Evolutionary conservation across 2,329 filamentous ascomycete genomes (phyloP).

Genomic region (Catunica adiposa): DNA sequence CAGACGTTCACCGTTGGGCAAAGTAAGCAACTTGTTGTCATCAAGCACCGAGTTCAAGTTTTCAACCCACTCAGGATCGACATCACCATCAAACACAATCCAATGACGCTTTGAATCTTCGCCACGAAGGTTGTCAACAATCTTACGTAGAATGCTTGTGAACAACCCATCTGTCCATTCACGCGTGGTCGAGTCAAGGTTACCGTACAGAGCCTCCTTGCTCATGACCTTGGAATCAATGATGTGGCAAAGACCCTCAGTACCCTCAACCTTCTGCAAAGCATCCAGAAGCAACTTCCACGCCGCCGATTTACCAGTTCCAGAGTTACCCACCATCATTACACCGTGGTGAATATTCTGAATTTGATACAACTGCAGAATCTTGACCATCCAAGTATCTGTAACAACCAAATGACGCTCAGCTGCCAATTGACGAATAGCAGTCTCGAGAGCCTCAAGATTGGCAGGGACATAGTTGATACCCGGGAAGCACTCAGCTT

Average conservation of each 20-base stretch:
- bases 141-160: conserved; percentile 93
- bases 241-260: conserved; percentile 90
- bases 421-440: conserved; percentile 66
- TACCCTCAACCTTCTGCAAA: conserved; percentile 72
- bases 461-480: conserved; percentile 86
- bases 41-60: conserved; percentile 99
- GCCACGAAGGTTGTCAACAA: conserved; percentile 94
- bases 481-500: conserved; percentile 75
- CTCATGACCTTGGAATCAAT: conserved; percentile 99
- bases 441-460: conserved; percentile 58
- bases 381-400: conserved; percentile 94
- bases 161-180: conserved; percentile 99
- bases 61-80: conserved; percentile 98
- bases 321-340: conserved; percentile 98
- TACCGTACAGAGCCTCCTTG: conserved; percentile 93
- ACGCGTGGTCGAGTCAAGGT: conserved; percentile 84
- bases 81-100: conserved; percentile 98
- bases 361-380: conserved; percentile 93
- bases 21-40: conserved; percentile 92
- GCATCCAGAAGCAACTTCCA: conserved; percentile 90
- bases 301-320: conserved; percentile 89
- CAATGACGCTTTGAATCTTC: conserved; percentile 95
- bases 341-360: conserved; percentile 97
- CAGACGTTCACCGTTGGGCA: conserved; percentile 95
- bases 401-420: conserved; percentile 80